Evolutionary conservation across 441 rosid genomes (phyloP), one percentile per base, ranked within the genome.

Genomic region (Adansonia madagascariensis): DNA sequence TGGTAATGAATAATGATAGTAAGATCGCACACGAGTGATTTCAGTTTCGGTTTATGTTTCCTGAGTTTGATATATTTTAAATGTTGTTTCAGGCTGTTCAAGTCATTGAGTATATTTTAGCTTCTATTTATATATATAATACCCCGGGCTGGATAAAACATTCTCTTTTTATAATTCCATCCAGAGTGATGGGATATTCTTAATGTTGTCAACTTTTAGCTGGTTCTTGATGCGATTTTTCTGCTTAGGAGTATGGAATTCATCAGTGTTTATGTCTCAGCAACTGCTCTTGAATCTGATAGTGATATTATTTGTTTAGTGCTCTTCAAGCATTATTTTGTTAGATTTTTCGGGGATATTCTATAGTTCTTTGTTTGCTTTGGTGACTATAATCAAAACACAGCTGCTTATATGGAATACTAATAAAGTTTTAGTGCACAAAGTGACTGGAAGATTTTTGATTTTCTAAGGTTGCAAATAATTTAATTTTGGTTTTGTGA

Each of bases 11-110:
- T 49, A 20, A 56, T 55, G 64, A 18, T 22, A 14, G 31, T 27
- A 27, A 49, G 35, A 27, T 69, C 24, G 59, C 75, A 39, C 18
- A 39, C 18, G 1, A 56, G 64, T 35, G 20, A 35, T 39, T 41
- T 39, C 52, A 39, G 15, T 72, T 56, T 5, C 39, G 64, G 35
- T 41, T 6, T 10, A 35, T 18, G 10, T 41, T 71, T 55, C 75
- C 31, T 72, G 39, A n/a, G 50, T 71, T 71, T 56, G 50, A 55
- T 56, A 49, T 8, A 55, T 22, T n/a, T 24, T 22, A 49, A 49
- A 47, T 68, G 72, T 68, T 49, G 57, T 49, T 68, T 55, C 18
- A 72, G 11, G 35, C 75, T 55, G 52, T 53, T 71, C 62, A 8
- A 71, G 12, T 4, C 46, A n/a, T 53, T n/a, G 62, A 17, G 35